Base-by-base conservation (phyloP, 805 yeast species). In the Candida jianshihensis region DNA sequence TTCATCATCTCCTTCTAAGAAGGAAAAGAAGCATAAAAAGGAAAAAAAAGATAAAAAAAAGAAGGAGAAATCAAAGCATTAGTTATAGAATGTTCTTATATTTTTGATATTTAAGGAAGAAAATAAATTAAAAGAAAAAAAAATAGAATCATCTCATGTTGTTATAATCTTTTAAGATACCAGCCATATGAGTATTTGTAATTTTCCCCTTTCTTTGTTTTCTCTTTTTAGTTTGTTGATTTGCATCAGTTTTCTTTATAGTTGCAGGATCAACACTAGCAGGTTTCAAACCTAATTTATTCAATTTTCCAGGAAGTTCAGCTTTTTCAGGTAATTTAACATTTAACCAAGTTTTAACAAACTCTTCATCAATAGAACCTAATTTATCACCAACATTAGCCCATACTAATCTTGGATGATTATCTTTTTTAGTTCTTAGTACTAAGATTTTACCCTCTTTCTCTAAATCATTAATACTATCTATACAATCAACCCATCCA, bases 191-290 rank as follows among this genome's bases (percentile, higher is more conserved):
- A 3, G 95, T 81, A 59, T 92, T 92, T 10, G 99, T 92, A 52
- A 92, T 76, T 68, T 88, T 92, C 31, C 96, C 94, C 54, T 88
- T 75, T 61, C 97, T 78, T 34, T 94, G 85, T 61, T 85, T 89
- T 73, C 87, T 87, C 63, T 88, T 90, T 58, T 82, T 76, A 8
- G 44, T 17, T n/a, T 41, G 41, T 46, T 76, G 80, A 35, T 70
- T 73, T 1, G 69, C 61, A 14, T 67, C 60, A 28, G 38, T 73
- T 75, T 55, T 78, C 60, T 81, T 85, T 41, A 88, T 63, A n/a
- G 84, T 75, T 29, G 88, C 85, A n/a, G 98, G 97, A 56, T 92
- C 98, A n/a, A 88, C 92, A 53, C 92, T 83, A 0, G 97, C 90
- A 9, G 98, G 98, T 59, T 88, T 92, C 58, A 92, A 71, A n/a